Evolutionary conservation across 129 eudicot genomes (phyloP).

Genomic region (Lactuca saligna): DNA sequence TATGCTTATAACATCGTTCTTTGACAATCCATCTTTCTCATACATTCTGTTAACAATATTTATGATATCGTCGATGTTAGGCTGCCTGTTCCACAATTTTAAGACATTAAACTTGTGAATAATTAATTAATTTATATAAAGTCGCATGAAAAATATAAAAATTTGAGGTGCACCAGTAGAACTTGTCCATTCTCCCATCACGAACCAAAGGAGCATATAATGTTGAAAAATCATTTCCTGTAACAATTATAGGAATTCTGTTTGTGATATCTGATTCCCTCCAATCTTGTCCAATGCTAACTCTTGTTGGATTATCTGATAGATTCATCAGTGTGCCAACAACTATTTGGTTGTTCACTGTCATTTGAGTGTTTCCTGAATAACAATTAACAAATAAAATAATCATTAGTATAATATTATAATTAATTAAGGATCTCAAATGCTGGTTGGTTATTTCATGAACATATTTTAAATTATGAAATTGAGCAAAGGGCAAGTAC

Average conservation of each 20-base stretch:
- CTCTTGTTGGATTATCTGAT: conserved; percentile 94
- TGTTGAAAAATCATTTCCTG: conserved; percentile 93
- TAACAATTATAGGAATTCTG: conserved; percentile 83
- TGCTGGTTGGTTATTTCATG: conserved; percentile 1
- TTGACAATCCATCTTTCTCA: conserved; percentile 88
- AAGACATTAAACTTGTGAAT: conserved; percentile 13
- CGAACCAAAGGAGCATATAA: conserved; percentile 95
- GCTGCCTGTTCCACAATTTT: conserved; percentile 73
- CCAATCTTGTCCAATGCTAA: conserved; percentile 95
- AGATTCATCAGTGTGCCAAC: conserved; percentile 93
- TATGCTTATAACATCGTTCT: conserved; percentile 64
- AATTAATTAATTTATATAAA: not conserved
- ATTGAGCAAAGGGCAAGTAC: conserved; percentile 9
- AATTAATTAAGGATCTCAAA: conserved; percentile 15
- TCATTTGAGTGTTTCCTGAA: conserved; percentile 93
- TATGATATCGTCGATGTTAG: conserved; percentile 80
- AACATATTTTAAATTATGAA: conserved; percentile 13
- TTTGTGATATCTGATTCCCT: conserved; percentile 72
- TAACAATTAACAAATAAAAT: conserved; percentile 21
- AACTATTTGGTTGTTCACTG: conserved; percentile 97
- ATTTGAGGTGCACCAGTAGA: conserved; percentile 59
- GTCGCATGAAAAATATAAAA: not conserved
- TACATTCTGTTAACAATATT: conserved; percentile 93
- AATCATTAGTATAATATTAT: no score
- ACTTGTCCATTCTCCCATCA: conserved; percentile 98